phyloP scores from a whole-genome alignment of 768 basidiomycete species.

The Favolaschia claudopus region DNA sequence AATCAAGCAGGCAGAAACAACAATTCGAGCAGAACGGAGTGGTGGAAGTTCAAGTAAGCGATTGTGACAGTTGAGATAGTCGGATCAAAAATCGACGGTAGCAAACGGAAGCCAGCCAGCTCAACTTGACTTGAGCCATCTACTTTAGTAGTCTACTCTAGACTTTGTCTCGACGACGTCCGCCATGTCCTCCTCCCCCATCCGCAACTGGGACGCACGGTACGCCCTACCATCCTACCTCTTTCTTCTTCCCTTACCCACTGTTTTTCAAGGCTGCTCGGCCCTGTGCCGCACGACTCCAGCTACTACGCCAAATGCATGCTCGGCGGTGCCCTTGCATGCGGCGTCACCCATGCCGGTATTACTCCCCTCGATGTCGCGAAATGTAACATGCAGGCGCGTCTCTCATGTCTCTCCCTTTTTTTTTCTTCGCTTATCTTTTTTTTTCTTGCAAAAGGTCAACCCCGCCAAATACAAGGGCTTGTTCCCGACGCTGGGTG shows the following conservation, averaged over 20 bases:
- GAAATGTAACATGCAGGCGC: slow-evolving; percentile 92
- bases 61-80: no score
- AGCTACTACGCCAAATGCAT: slow-evolving; percentile 86
- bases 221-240: slow-evolving; percentile 32
- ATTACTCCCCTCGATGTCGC: slow-evolving; percentile 89
- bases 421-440: slow-evolving; percentile 5
- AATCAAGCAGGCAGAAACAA: no score
- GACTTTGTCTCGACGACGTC: slow-evolving; percentile 37
- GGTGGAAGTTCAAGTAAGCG: no score
- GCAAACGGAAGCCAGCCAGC: slow-evolving; percentile 13
- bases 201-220: slow-evolving; percentile 82
- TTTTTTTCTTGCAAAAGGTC: slow-evolving; percentile 54
- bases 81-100: no score
- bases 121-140: background rate
- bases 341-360: slow-evolving; percentile 88
- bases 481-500: slow-evolving; percentile 64
- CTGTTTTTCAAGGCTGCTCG: slow-evolving; percentile 55
- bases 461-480: slow-evolving; percentile 79
- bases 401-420: slow-evolving; percentile 24
- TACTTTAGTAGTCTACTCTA: no score
- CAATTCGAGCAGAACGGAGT: no score
- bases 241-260: slow-evolving; percentile 4
- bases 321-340: slow-evolving; percentile 88
- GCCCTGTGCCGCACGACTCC: slow-evolving; percentile 78
- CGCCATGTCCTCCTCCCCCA: slow-evolving; percentile 57